Evolutionary conservation across 140 eudicot genomes (phyloP).

Genomic region (Ambrosia hybrid): DNA sequence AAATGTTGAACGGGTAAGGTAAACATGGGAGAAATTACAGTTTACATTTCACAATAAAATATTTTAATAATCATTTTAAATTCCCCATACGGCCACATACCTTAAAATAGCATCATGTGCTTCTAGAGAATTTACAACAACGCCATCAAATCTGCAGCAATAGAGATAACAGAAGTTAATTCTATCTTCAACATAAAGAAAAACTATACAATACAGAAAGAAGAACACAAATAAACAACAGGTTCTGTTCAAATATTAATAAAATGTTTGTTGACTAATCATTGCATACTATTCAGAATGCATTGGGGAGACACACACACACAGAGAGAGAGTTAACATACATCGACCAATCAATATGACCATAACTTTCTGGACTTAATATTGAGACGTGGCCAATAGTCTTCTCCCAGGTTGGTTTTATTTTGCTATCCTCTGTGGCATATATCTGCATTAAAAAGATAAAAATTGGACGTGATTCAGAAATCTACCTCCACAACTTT

Average conservation of each 20-base stretch:
- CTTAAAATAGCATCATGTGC: conserved; percentile 82
- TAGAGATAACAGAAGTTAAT: conserved; percentile 16
- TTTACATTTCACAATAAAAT: neutral
- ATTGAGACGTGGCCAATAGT: conserved; percentile 60
- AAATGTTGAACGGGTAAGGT: conserved; percentile 8
- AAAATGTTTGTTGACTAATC: neutral
- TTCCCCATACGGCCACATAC: conserved; percentile 61
- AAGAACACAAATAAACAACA: conserved; percentile 13
- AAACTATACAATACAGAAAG: neutral
- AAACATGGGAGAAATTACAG: conserved; percentile 4
- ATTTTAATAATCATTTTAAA: conserved; percentile 4
- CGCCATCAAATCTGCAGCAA: conserved; percentile 83
- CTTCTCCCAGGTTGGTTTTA: conserved; percentile 63
- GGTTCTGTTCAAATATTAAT: neutral
- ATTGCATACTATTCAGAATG: conserved; percentile 14
- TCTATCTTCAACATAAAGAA: conserved; percentile 15
- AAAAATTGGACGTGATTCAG: neutral
- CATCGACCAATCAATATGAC: conserved; percentile 86
- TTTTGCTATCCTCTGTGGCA: conserved; percentile 63
- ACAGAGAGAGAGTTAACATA: conserved; percentile 46
- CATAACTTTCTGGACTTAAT: conserved; percentile 70
- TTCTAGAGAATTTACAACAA: conserved; percentile 79
- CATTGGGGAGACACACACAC: conserved; percentile 5
- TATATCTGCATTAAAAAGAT: conserved; percentile 51
- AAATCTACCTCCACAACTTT: conserved; percentile 10